Percentiles rank a stretch among this genome's conserved stretches.
phyloP scores from a whole-genome alignment of 805 yeast species.

The Saccharomycopsis capsularis region DNA sequence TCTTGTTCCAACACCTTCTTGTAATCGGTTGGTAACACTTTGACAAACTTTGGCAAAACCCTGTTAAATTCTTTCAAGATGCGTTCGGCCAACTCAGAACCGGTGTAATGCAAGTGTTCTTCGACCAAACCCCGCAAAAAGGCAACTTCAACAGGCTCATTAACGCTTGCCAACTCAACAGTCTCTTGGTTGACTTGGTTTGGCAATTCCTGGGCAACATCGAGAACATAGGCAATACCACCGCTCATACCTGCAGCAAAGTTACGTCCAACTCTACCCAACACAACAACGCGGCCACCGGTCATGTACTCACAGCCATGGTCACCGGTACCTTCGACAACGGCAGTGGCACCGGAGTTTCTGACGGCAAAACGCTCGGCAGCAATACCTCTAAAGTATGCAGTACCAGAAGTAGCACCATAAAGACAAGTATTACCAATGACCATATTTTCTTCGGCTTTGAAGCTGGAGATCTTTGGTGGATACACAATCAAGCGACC shows the following conservation, averaged over 20 bases:
- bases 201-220: conserved; percentile 83
- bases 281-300: conserved; percentile 94
- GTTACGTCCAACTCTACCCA: conserved; percentile 87
- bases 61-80: conserved; percentile 83
- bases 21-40: conserved; percentile 89
- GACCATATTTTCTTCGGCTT: conserved; percentile 92
- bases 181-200: conserved; percentile 73
- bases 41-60: conserved; percentile 80
- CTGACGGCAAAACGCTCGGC: conserved; percentile 98
- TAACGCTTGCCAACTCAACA: conserved; percentile 68
- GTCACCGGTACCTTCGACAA: conserved; percentile 95
- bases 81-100: conserved; percentile 81
- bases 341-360: conserved; percentile 97
- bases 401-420: conserved; percentile 95
- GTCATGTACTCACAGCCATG: conserved; percentile 99
- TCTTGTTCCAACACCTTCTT: conserved; percentile 81
- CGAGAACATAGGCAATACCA: conserved; percentile 95
- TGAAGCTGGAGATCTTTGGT: conserved; percentile 73
- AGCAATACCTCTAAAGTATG: conserved; percentile 93
- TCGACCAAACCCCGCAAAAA: conserved; percentile 88
- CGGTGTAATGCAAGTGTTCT: conserved; percentile 93
- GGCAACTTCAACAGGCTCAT: conserved; percentile 89
- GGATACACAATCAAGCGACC: conserved; percentile 92
- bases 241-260: conserved; percentile 97
- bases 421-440: conserved; percentile 96